Evolutionary conservation across 1,139 yeast genomes (phyloP).

Genomic region (Diutina pseudorugosa): DNA sequence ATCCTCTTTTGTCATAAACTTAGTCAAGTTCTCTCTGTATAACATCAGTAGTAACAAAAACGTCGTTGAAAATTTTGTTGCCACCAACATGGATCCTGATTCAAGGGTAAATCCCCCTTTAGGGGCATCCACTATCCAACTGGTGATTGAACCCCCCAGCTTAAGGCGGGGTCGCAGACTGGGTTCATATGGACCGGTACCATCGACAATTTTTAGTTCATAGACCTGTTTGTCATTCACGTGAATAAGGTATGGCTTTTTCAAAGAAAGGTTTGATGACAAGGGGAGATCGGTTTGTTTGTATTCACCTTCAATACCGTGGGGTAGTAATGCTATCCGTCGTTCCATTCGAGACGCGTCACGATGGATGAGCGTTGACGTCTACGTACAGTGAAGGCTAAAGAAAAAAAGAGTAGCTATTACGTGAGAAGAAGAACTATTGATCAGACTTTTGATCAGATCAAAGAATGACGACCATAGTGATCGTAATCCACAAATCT

Average conservation of each 20-base stretch:
- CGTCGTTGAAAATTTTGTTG: slow-evolving; percentile 29
- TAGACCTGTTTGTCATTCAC: slow-evolving; percentile 11
- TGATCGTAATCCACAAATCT: too few relatives aligned
- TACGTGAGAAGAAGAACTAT: too few relatives aligned
- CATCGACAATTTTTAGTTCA: slow-evolving; percentile 24
- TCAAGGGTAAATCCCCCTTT: slow-evolving; percentile 18
- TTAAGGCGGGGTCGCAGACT: slow-evolving; percentile 10
- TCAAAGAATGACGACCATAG: too few relatives aligned
- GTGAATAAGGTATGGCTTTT: slow-evolving; percentile 14
- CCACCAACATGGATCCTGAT: slow-evolving; percentile 26
- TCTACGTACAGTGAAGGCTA: neutral
- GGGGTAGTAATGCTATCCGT: neutral
- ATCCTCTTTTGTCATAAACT: slow-evolving; percentile 37
- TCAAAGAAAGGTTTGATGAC: slow-evolving; percentile 9
- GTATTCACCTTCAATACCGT: slow-evolving; percentile 6
- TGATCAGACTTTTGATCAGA: too few relatives aligned
- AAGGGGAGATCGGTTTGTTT: slow-evolving; percentile 17
- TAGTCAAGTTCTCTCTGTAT: slow-evolving; percentile 15
- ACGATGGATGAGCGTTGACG: neutral
- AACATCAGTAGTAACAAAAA: slow-evolving; percentile 31
- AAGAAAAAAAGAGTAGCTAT: neutral
- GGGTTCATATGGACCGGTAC: slow-evolving; percentile 12
- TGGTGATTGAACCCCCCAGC: slow-evolving; percentile 21
- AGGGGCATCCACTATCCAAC: slow-evolving; percentile 21
- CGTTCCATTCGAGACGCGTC: neutral